phyloP scores from a whole-genome alignment of 768 basidiomycete genomes.

The Boletus sensibilis region DNA sequence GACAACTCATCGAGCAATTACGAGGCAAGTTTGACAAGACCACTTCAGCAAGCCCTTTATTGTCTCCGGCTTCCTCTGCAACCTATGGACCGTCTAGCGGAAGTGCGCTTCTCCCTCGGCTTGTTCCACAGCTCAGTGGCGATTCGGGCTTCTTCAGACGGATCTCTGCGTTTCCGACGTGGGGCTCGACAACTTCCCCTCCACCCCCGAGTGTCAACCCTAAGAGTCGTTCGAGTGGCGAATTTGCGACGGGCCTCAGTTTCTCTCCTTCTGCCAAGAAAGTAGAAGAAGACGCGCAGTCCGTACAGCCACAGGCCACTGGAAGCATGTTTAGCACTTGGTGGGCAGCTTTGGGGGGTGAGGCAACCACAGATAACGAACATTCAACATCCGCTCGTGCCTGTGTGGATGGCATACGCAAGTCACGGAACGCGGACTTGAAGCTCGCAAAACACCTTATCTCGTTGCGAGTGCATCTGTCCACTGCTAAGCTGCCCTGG shows the following conservation, averaged over 20 bases:
- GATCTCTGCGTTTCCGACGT: constrained; percentile 58
- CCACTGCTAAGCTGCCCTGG: constrained; percentile 78
- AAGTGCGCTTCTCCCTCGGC: constrained; percentile 55
- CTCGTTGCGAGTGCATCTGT: constrained; percentile 79
- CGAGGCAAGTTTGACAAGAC: constrained; percentile 36
- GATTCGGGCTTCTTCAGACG: constrained; percentile 66
- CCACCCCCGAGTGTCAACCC: constrained; percentile 30
- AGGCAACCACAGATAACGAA: constrained; percentile 37
- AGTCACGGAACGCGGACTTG: constrained; percentile 51
- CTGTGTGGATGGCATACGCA: constrained; percentile 63
- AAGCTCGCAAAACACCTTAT: constrained; percentile 77
- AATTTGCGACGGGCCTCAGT: constrained; percentile 32
- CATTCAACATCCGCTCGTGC: constrained; percentile 50
- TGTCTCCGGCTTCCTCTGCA: constrained; percentile 38
- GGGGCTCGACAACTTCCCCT: constrained; percentile 45
- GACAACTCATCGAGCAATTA: constrained; percentile 61
- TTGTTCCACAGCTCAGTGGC: constrained; percentile 76
- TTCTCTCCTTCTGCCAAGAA: constrained; percentile 31
- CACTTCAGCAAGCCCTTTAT: constrained; percentile 27
- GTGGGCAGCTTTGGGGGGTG: constrained; percentile 70
- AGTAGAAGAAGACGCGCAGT: constrained; percentile 29
- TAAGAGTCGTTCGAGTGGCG: constrained; percentile 39
- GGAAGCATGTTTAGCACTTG: constrained; percentile 75
- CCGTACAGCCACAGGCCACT: constrained; percentile 63
- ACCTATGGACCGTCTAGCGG: constrained; percentile 62